Evolutionary conservation across 2,329 filamentous ascomycete species (phyloP), one percentile per base, ranked within the genome.

Genomic region (Diaporthe humulicola): DNA sequence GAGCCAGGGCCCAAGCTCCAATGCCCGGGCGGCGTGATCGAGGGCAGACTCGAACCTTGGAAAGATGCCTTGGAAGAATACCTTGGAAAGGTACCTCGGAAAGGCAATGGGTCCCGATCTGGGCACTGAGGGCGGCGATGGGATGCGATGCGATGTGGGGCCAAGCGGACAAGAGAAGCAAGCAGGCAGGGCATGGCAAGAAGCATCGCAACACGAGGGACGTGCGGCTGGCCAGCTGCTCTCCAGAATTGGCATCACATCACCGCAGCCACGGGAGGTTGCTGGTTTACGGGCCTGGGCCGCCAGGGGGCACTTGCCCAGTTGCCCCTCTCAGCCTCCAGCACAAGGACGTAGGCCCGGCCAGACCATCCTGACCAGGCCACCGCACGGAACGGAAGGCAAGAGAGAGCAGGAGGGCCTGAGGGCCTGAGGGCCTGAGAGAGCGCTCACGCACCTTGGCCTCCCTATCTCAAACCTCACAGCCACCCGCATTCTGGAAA

Each of bases 381-480:
- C 40, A 38, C 45, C 33, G 40, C 28, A 50, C 60, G 19, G 61
- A 50, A 30, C 38, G 38, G n/a, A 61, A 38, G 36, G 33, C 8
- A 19, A 25, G 57, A 22, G 19, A 36, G 45, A 22, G 10, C 7
- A 14, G 8, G 25, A 54, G 15, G 25, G 25, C 12, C 42, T 3
- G 42, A 48, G 17, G 22, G 42, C 12, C 42, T 3, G 42, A 52
- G 22, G 14, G 48, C 22, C 48, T 2, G 6, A n/a, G 40, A 30
- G 9, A n/a, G 17, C 17, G 17, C 60, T 45, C 25, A 45, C 36
- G 40, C 60, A 30, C 25, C 61, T 67, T 67, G 61, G 61, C 61
- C 42, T 67, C 45, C 61, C 61, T 67, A 52, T 67, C 61, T 67
- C 61, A 52, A 67, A 67, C 61, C 61, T 52, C 61, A 52, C 45